Evolutionary conservation across 192 early-diverging fungal genomes (phyloP).

Genomic region (Backusella macrospora): DNA sequence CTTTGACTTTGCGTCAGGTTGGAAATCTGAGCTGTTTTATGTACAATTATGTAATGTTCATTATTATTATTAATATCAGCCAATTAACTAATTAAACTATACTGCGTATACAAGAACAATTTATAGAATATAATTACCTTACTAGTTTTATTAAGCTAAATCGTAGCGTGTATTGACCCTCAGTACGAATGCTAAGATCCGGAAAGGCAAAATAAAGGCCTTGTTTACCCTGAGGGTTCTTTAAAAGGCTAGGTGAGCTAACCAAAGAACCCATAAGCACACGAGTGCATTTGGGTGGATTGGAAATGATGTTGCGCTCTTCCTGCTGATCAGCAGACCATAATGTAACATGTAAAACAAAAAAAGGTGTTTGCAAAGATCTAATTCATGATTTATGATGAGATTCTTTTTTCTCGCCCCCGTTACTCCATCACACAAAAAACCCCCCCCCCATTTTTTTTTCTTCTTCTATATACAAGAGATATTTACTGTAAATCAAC

Average conservation of each 20-base stretch:
- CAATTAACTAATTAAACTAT: not conserved
- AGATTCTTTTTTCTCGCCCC: not conserved
- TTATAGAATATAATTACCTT: conserved; percentile 42
- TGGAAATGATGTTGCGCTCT: conserved; percentile 64
- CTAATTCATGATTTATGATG: conserved; percentile 15
- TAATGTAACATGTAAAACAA: conserved; percentile 59
- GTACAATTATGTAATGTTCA: not conserved
- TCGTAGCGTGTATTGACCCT: conserved; percentile 68
- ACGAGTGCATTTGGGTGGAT: conserved; percentile 61
- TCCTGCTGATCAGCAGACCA: conserved; percentile 62
- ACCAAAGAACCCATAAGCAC: conserved; percentile 67
- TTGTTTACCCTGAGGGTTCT: conserved; percentile 59
- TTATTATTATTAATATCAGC: conserved; percentile 20
- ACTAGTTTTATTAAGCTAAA: conserved; percentile 73
- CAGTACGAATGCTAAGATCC: conserved; percentile 72
- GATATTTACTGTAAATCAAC: conserved; percentile 51
- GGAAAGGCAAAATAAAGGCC: conserved; percentile 81
- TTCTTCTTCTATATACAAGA: not conserved
- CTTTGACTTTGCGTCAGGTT: conserved; percentile 32
- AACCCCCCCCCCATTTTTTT: not conserved
- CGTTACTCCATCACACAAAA: not conserved
- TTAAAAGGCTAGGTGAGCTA: conserved; percentile 58
- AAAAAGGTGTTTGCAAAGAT: conserved; percentile 56
- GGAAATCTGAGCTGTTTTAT: conserved; percentile 23
- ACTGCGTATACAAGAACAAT: not conserved